Evolutionary conservation across 2,329 filamentous ascomycete genomes (phyloP).

Genomic region (Cladosporium sp.): DNA sequence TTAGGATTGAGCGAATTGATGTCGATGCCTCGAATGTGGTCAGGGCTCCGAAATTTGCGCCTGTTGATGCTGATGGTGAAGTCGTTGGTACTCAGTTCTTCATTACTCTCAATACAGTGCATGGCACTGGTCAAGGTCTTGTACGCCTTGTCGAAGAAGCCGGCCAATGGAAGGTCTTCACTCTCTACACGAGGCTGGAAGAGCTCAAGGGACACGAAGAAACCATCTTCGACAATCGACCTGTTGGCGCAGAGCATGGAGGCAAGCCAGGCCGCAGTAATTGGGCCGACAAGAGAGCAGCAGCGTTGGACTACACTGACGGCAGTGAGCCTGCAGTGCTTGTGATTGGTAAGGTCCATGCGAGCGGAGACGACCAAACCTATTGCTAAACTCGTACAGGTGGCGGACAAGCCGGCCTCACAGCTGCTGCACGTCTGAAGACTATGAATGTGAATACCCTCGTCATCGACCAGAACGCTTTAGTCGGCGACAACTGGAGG

Average conservation of each 20-base stretch:
- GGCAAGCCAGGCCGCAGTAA: constrained; percentile 26
- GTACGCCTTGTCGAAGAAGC: constrained; percentile 30
- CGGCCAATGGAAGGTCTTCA: constrained; percentile 38
- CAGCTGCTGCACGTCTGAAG: constrained; percentile 40
- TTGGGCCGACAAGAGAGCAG: constrained; percentile 15
- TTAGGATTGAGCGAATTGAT: constrained; percentile 16
- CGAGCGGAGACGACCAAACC: not conserved
- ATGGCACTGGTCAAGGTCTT: constrained; percentile 30
- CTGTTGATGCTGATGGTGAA: constrained; percentile 21
- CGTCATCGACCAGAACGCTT: constrained; percentile 41
- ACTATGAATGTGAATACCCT: constrained; percentile 41
- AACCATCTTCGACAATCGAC: not conserved
- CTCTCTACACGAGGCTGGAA: constrained; percentile 34
- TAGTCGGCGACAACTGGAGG: constrained; percentile 45
- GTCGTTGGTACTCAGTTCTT: constrained; percentile 29
- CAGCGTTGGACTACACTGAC: constrained; percentile 20
- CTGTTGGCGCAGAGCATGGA: constrained; percentile 13
- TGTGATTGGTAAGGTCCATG: constrained; percentile 4
- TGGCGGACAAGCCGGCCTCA: constrained; percentile 44
- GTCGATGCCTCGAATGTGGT: constrained; percentile 10
- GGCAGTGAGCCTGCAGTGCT: not conserved
- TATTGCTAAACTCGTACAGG: constrained; percentile 28
- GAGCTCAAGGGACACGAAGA: constrained; percentile 34
- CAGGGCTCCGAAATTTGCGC: constrained; percentile 25
- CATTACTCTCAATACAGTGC: constrained; percentile 22